These are phyloP conservation scores for Neonectria magnoliae DNA, from an alignment of 2,329 filamentous ascomycete species.

Conservation along the genomic window DNA sequence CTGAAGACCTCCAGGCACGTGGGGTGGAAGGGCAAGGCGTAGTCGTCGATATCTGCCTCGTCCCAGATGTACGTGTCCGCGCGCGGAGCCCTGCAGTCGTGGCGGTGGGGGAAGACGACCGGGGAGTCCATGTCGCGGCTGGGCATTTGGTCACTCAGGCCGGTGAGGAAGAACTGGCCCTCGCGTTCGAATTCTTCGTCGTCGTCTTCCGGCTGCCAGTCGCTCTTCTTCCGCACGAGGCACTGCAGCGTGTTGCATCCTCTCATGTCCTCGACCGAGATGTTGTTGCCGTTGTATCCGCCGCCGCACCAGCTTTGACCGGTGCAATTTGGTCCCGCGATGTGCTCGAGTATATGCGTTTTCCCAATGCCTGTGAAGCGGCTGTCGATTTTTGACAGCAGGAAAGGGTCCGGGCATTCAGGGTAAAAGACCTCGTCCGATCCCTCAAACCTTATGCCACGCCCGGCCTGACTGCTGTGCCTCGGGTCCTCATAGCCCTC, in stretches of 20 bases:
- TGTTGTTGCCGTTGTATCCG: slow-evolving; percentile 38
- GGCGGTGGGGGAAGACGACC: slow-evolving; percentile 24
- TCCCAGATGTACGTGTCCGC: slow-evolving; percentile 15
- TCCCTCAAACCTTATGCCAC: neutral
- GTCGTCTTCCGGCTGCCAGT: slow-evolving; percentile 24
- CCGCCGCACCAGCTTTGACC: neutral
- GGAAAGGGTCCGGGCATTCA: neutral
- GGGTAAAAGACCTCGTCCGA: neutral
- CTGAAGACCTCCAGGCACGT: slow-evolving; percentile 45
- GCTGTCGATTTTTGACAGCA: slow-evolving; percentile 1
- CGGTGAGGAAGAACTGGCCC: slow-evolving; percentile 31
- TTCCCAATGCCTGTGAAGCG: slow-evolving; percentile 15
- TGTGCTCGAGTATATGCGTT: slow-evolving; percentile 33
- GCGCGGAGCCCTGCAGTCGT: neutral
- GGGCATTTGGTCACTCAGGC: slow-evolving; percentile 30
- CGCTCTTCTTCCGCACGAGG: slow-evolving; percentile 31
- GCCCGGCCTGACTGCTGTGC: neutral
- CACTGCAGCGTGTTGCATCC: slow-evolving; percentile 42
- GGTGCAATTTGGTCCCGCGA: slow-evolving; percentile 34
- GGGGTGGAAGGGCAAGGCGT: slow-evolving; percentile 43
- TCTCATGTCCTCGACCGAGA: slow-evolving; percentile 39
- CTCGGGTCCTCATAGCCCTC: neutral
- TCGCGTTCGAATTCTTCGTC: slow-evolving; percentile 39
- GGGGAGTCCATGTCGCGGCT: slow-evolving; percentile 6
- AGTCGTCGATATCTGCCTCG: neutral